A percentile compares a stretch with the other conserved stretches of the same genome.
phyloP scores from a whole-genome alignment of 805 yeast genomes.

The Saccharomycopsis amapae region DNA sequence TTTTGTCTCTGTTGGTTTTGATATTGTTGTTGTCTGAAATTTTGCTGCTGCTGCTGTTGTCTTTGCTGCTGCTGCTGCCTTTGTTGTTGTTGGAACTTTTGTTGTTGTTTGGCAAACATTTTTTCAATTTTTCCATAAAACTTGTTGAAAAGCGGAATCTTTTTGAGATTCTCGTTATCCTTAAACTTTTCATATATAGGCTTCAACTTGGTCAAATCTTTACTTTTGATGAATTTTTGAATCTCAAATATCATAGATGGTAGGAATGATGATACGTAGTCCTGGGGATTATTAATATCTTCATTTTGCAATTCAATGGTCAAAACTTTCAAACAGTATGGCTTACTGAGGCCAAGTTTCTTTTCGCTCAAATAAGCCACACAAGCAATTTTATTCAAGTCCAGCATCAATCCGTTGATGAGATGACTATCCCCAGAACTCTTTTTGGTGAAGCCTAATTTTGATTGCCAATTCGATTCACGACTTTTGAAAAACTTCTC shows the following conservation, averaged over 20 bases:
- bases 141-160: constrained; percentile 22
- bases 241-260: constrained; percentile 16
- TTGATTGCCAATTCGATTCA: constrained; percentile 5
- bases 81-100: constrained; percentile 37
- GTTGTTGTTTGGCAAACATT: constrained; percentile 32
- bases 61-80: constrained; percentile 43
- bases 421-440: not conserved
- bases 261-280: constrained; percentile 11
- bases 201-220: constrained; percentile 10
- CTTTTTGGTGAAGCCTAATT: constrained; percentile 1
- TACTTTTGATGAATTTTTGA: constrained; percentile 10
- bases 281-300: not conserved
- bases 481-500: constrained; percentile 6
- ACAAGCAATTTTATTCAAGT: constrained; percentile 15
- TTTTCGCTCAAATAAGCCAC: constrained; percentile 11
- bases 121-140: constrained; percentile 28
- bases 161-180: constrained; percentile 13
- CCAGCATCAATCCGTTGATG: constrained; percentile 13
- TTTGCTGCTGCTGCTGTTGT: constrained; percentile 31
- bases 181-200: constrained; percentile 14
- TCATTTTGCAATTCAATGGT: constrained; percentile 7
- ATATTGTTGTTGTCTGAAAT: constrained; percentile 30
- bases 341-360: constrained; percentile 12
- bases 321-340: constrained; percentile 9
- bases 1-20: constrained; percentile 27